Conservation (phyloP, 140 eudicot species). For the Ambrosia hybrid region DNA sequence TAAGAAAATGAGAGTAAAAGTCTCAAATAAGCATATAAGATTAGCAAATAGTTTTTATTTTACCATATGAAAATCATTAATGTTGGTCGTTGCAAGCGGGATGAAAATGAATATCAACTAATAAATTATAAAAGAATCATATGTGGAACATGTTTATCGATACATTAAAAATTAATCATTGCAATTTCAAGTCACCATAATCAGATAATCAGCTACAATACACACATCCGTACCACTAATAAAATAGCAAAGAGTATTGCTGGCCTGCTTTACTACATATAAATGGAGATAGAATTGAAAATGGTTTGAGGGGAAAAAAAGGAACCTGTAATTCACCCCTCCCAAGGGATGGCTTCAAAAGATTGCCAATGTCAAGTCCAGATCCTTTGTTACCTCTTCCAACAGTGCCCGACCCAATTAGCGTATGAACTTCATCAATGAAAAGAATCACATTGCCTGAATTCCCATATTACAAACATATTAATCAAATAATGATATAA, state of each 20-base stretch:
- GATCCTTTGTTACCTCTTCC: constrained; percentile 86
- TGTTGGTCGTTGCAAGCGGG: not conserved
- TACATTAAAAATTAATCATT: not conserved
- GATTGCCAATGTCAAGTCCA: constrained; percentile 81
- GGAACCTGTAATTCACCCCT: constrained; percentile 84
- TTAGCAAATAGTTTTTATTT: constrained; percentile 1
- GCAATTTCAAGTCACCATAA: not conserved
- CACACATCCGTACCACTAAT: not conserved
- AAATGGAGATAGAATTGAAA: not conserved
- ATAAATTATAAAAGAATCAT: not conserved
- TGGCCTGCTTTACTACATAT: too few relatives aligned
- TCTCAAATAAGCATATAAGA: not conserved
- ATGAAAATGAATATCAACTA: not conserved
- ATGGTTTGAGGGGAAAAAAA: not conserved
- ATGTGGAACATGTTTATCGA: not conserved
- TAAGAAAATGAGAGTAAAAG: constrained; percentile 7
- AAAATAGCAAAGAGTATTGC: not conserved
- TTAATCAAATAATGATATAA: not conserved
- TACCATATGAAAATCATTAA: not conserved
- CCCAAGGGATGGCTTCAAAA: constrained; percentile 86
- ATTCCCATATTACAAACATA: constrained; percentile 24
- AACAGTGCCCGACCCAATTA: constrained; percentile 81
- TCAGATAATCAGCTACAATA: not conserved
- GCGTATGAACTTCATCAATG: constrained; percentile 87
- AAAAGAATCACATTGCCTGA: constrained; percentile 77